phyloP scores from a whole-genome alignment of 2,329 filamentous ascomycete species.

The Chrysoporthe cubensis region DNA sequence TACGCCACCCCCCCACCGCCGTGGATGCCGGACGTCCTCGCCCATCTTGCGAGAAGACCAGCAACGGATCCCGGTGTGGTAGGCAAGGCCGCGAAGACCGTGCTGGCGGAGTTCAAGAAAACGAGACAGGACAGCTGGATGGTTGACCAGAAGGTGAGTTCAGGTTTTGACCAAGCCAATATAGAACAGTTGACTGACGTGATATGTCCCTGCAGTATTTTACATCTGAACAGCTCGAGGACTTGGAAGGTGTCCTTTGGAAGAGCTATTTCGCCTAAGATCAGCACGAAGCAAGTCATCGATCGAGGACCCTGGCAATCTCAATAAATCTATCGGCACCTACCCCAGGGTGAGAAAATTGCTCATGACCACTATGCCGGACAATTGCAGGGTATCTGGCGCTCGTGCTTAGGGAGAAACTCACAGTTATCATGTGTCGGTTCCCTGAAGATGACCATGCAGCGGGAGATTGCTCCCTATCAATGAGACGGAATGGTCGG shows the following conservation, averaged over 20 bases:
- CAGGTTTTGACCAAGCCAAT: neutral
- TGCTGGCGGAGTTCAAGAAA: conserved; percentile 98
- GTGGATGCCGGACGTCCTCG: conserved; percentile 94
- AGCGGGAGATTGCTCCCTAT: neutral
- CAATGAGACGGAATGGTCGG: neutral
- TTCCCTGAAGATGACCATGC: neutral
- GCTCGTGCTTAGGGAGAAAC: neutral
- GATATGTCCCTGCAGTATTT: conserved; percentile 64
- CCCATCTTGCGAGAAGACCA: conserved; percentile 80
- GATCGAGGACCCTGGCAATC: neutral
- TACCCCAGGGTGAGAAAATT: neutral
- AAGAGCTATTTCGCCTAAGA: conserved; percentile 96
- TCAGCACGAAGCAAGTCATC: neutral
- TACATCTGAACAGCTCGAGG: conserved; percentile 88
- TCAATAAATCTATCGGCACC: neutral
- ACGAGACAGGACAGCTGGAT: conserved; percentile 98
- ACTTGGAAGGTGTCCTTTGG: conserved; percentile 95
- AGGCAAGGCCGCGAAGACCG: conserved; percentile 92
- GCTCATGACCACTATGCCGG: neutral
- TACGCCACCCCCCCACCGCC: conserved; percentile 89
- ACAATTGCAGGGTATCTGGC: neutral
- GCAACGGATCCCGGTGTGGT: conserved; percentile 90
- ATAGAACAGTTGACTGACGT: conserved; percentile 35
- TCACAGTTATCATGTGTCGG: neutral
- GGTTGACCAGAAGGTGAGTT: conserved; percentile 90